Conservation (phyloP, 768 basidiomycete genomes). For the Termitomyces bulborhizus region DNA sequence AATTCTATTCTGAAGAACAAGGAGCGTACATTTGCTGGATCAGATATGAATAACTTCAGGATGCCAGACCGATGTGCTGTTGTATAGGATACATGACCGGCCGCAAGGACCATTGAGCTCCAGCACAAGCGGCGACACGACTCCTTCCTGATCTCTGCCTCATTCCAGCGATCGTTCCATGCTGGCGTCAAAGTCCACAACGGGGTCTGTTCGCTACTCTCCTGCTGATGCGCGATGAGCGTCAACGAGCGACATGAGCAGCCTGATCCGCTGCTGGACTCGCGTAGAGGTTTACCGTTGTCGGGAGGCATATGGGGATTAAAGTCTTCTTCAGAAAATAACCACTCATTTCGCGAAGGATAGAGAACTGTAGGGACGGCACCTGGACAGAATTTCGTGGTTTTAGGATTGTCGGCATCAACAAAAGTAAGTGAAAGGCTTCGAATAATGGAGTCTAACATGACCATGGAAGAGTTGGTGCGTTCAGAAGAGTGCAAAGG, state of each 20-base stretch:
- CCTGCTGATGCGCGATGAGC: conserved; percentile 44
- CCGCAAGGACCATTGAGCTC: conserved; percentile 59
- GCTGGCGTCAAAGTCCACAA: conserved; percentile 61
- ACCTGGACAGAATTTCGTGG: conserved; percentile 41
- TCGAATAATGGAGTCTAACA: conserved; percentile 66
- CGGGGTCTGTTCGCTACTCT: conserved; percentile 47
- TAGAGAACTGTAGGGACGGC: conserved; percentile 40
- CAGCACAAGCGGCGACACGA: conserved; percentile 69
- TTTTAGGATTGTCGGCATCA: conserved; percentile 50
- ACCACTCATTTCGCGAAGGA: conserved; percentile 14
- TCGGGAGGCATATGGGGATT: conserved; percentile 9
- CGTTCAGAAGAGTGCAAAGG: conserved; percentile 52
- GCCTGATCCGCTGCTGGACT: conserved; percentile 17
- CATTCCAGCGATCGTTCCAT: conserved; percentile 55
- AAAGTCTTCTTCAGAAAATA: conserved; percentile 15
- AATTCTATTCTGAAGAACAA: not conserved
- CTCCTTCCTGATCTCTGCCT: conserved; percentile 63
- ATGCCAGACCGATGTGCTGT: conserved; percentile 33
- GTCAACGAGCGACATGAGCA: conserved; percentile 47
- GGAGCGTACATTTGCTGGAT: conserved; percentile 59
- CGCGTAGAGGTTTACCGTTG: not conserved
- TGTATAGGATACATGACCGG: conserved; percentile 58
- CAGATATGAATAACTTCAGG: conserved; percentile 50
- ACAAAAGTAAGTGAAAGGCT: conserved; percentile 51
- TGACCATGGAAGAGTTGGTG: conserved; percentile 47